A percentile compares a stretch with the other conserved stretches of the same genome.
phyloP scores from a whole-genome alignment of 1,284 basidiomycete genomes.

The Agaricales sp. region DNA sequence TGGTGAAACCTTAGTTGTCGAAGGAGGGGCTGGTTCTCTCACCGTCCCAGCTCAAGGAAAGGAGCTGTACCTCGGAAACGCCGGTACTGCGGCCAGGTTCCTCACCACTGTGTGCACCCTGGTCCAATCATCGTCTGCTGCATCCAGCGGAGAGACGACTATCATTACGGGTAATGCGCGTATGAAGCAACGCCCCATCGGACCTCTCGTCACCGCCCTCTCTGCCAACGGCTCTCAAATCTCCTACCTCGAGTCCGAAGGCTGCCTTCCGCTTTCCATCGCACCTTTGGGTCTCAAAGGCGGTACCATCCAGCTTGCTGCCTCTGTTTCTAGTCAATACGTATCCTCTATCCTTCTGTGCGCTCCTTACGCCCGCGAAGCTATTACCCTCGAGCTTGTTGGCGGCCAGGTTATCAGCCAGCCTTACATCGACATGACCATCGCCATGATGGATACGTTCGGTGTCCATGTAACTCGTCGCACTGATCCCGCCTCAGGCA shows the following conservation, averaged over 20 bases:
- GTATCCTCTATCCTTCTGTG: constrained; percentile 95
- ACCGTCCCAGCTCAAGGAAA: constrained; percentile 69
- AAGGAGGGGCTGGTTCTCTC: constrained; percentile 80
- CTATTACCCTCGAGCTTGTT: constrained; percentile 81
- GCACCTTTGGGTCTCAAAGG: constrained; percentile 79
- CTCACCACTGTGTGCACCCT: constrained; percentile 93
- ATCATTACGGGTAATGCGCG: constrained; percentile 94
- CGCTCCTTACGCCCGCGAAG: constrained; percentile 83
- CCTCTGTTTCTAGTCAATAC: constrained; percentile 96
- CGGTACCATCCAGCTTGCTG: constrained; percentile 79
- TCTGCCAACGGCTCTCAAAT: constrained; percentile 75
- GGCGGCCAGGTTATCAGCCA: constrained; percentile 96
- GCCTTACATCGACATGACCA: constrained; percentile 99
- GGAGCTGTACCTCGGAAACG: constrained; percentile 94
- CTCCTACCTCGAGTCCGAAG: constrained; percentile 69
- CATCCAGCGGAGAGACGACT: constrained; percentile 42
- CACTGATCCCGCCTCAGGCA: constrained; percentile 50
- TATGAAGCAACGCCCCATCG: constrained; percentile 97
- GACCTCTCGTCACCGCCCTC: constrained; percentile 91
- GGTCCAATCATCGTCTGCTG: constrained; percentile 40
- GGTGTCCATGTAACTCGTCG: constrained; percentile 75
- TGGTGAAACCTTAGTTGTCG: constrained; percentile 88
- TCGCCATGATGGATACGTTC: constrained; percentile 96
- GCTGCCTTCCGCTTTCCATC: constrained; percentile 87
- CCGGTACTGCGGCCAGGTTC: constrained; percentile 97